Evolutionary conservation across 2,329 filamentous ascomycete genomes (phyloP), one percentile per base, ranked within the genome.

Genomic region (Colletotrichum sp.): DNA sequence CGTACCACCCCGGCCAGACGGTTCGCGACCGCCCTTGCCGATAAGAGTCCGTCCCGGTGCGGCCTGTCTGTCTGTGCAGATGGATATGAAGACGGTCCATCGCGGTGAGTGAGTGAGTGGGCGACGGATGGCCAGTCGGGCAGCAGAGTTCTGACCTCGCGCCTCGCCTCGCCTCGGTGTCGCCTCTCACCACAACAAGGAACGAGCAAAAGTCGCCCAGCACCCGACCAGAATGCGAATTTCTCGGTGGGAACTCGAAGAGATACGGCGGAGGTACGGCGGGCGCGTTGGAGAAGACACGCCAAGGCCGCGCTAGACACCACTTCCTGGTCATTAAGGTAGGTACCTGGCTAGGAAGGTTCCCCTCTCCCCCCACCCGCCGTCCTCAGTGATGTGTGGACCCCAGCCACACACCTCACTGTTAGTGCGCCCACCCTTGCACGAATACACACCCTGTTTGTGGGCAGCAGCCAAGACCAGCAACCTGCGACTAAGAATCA

Each of bases 401-500:
- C 29, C 44, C 65, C 74, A 76, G 74, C 74, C 74, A 76, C 74
- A 75, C 34, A 68, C 19, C 59, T 30, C 59, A 32, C 59, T 16
- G 8, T n/a, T 30, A 30, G 39, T n/a, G 19, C 34, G 19, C 52
- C 59, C 59, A 63, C 44, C 44, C 44, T 52, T 52, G 44, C n/a
- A 52, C 44, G 44, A 52, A 52, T 52, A 8, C 32, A 32, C 13
- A 62, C 29, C 12, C 49, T 67, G 49, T 65, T 73, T 69, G 65
- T 74, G 70, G 64, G 59, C 44, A 74, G 44, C 59, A 72, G 73
- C 73, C 70, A 76, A 73, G 69, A 64, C 64, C 69, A 61, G 36
- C 69, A 67, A 74, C 36, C 62, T 75, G 72, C 62, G 63, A 68
- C 63, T 76, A 70, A 34, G 57, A 63, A 57, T 49, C 64, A 76